Evolutionary conservation across 805 yeast genomes (phyloP), one percentile per base, ranked within the genome.

Genomic region (Candida pseudofarinosa): DNA sequence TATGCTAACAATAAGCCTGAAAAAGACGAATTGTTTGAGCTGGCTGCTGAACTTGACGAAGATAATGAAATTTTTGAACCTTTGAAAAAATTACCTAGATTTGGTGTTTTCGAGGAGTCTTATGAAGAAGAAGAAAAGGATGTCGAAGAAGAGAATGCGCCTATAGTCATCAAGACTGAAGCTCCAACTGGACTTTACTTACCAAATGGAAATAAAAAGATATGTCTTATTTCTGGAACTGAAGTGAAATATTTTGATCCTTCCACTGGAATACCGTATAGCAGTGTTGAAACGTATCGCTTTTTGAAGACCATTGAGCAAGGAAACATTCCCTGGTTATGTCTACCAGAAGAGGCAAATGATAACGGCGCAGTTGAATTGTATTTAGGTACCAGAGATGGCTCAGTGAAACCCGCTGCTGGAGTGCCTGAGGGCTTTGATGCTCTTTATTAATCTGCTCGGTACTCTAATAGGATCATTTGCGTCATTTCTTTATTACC

Each of bases 351-450:
- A 44, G 78, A 74, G 18, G 59, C 76, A 14, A 81, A 81, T 50
- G 78, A 77, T 31, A 77, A 80, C n/a, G 75, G 71, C 15, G 66
- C 63, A 8, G 68, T 70, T 4, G 73, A 67, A 47, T 54, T 73
- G 3, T 70, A 69, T 37, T 58, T 69, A 19, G 74, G 73, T 17
- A 57, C 58, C 45, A 65, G 73, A 48, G 67, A 55, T 73, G 88
- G 88, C 51, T 65, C 45, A 77, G 76, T 72, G 62, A 67, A 74
- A 40, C 88, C 81, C 50, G 96, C 96, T 0, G 76, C 76, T 47
- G 96, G 95, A 5, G 96, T 88, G 10, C 97, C 97, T 1, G 85
- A 83, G 41, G 95, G 95, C 5, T 89, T 89, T 61, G 79, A 67
- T 49, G 64, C 48, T 23, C 28, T 23, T 23, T 10, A 6, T 10